phyloP scores from a whole-genome alignment of 495 filamentous ascomycete genomes.

The Collariella sp. region DNA sequence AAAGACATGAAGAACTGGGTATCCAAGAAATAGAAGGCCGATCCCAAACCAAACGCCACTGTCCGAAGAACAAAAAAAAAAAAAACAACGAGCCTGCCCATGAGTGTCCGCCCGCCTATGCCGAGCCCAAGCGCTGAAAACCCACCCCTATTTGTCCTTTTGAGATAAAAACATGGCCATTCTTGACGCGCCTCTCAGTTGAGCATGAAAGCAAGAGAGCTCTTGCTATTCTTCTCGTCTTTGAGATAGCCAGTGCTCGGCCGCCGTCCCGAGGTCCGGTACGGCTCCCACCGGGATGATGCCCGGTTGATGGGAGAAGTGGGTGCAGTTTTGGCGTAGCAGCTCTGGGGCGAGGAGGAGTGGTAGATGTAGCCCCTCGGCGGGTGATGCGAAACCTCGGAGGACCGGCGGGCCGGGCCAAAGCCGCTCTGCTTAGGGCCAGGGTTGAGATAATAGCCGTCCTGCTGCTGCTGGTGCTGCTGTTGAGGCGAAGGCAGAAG shows the following conservation, averaged over 20 bases:
- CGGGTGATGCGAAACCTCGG: neutral
- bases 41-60: no score
- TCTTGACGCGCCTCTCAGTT: neutral
- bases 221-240: neutral
- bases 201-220: neutral
- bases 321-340: neutral
- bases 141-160: no score
- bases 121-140: no score
- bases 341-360: neutral
- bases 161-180: neutral
- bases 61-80: no score
- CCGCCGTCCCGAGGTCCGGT: neutral
- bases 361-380: neutral
- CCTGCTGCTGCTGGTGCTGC: neutral
- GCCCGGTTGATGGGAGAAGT: neutral
- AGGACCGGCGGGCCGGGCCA: neutral
- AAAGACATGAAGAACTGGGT: neutral
- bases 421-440: neutral
- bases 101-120: no score
- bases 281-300: slow-evolving; percentile 3
- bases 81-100: no score
- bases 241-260: neutral
- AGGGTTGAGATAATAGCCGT: neutral
- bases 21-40: neutral
- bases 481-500: neutral